These are phyloP conservation scores for Spiraea crenata DNA, from an alignment of 331 rosid genomes.

Conservation along the genomic window DNA sequence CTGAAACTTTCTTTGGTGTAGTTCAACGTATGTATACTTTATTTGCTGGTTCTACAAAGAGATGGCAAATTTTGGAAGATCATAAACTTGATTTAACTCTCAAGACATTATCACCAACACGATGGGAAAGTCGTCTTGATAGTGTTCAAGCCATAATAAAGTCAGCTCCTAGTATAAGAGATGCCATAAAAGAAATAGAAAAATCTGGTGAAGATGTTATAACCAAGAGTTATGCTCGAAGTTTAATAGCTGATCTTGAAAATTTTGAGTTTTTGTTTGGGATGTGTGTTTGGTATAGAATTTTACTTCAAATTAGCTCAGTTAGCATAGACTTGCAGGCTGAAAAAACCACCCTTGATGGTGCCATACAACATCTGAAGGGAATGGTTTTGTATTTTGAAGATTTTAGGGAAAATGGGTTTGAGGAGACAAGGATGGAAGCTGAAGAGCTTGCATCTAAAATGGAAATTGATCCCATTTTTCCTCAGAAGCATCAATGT, in stretches of 20 bases:
- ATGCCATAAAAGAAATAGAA: not conserved
- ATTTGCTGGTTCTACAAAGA: not conserved
- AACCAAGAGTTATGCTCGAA: not conserved
- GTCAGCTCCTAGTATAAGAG: not conserved
- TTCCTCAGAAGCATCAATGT: not conserved
- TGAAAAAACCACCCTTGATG: slow-evolving; percentile 18
- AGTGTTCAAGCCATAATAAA: not conserved
- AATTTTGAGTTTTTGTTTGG: slow-evolving; percentile 16
- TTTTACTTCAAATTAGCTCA: not conserved
- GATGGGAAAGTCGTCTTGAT: slow-evolving; percentile 4
- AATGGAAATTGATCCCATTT: not conserved
- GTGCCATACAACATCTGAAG: not conserved
- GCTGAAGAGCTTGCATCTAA: not conserved
- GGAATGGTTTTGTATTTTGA: not conserved
- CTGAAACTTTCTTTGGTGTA: not conserved
- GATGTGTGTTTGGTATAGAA: slow-evolving; percentile 15
- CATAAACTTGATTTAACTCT: not conserved
- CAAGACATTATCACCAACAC: slow-evolving; percentile 13
- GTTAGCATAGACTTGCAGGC: slow-evolving; percentile 8
- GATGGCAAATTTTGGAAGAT: slow-evolving; percentile 7
- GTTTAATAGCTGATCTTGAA: not conserved
- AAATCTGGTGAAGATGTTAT: not conserved
- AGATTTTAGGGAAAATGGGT: not conserved
- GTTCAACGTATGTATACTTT: not conserved
- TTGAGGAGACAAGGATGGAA: not conserved